Evolutionary conservation across 1,139 yeast species (phyloP), one percentile per base, ranked within the genome.

Genomic region (Diutina ranongensis): DNA sequence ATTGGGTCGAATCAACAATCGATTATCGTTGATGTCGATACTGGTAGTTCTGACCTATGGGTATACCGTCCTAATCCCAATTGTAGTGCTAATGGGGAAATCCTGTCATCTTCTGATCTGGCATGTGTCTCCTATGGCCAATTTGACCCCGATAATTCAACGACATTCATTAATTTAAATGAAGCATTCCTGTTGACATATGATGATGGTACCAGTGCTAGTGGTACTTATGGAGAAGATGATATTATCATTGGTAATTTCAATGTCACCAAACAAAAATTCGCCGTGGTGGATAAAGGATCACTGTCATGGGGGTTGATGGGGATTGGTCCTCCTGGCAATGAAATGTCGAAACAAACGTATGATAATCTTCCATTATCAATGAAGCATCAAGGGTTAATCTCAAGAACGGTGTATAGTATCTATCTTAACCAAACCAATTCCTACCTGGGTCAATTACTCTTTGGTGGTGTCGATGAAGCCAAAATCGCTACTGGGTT

Each of bases 11-110:
- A 5, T 31, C 34, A 12, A 4, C 34, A 31, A 15, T 5, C 15
- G 13, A 70, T 81, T 27, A 64, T 64, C 4, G 78, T 79, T 2
- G 61, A 78, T 49, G 59, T 82, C 40, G 88, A 81, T 56, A 79
- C 87, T 4, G 87, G 87, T 0, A 78, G 85, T 2, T 69, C 83
- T 7, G 88, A 81, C 57, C 62, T 80, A 51, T 81, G 87, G 87
- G 74, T 80, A 28, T 15, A 16, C 12, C 16, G 32, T 8, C 42
- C 25, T 13, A 18, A 25, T n/a, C 31, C 25, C n/a, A 25, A 22
- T 10, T 38, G 42, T 25, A n/a, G 5, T 9, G 42, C 42, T 10
- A 10, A 16, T 5, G 4, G 15, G 15, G 34, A 31, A 12, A 9
- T 12, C 15, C 15, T 31, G 15, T 20, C 42, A n/a, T 25, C 18